Percentiles rank a stretch among this genome's conserved stretches.
phyloP scores from a whole-genome alignment of 2,329 filamentous ascomycete genomes.

The Fusarium pilosicola region DNA sequence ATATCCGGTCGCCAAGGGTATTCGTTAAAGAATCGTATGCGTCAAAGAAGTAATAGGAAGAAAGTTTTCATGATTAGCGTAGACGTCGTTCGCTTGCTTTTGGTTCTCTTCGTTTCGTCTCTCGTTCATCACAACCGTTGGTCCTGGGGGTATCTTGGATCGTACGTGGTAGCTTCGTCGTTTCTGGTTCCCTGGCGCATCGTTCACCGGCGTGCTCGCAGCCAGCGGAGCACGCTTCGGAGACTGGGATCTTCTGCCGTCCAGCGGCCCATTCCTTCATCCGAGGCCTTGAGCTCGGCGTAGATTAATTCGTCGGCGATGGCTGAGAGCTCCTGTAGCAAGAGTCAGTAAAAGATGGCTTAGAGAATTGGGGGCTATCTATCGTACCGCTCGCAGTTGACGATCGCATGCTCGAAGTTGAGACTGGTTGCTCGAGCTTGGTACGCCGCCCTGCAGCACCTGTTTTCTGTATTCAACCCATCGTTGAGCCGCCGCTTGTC shows the following conservation, averaged over 20 bases:
- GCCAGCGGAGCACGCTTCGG: conserved; percentile 67
- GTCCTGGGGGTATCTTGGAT: conserved; percentile 26
- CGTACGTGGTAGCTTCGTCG: conserved; percentile 20
- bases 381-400: conserved; percentile 65
- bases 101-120: conserved; percentile 25
- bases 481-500: conserved; percentile 67
- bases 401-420: conserved; percentile 65
- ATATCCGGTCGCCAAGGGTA: conserved; percentile 30
- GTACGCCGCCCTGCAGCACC: conserved; percentile 63
- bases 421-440: conserved; percentile 57
- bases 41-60: conserved; percentile 25
- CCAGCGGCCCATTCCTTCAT: conserved; percentile 68
- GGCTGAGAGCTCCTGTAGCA: conserved; percentile 60
- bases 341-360: not conserved
- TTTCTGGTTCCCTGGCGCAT: conserved; percentile 7
- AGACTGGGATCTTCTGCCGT: conserved; percentile 70
- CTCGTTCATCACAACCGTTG: conserved; percentile 25
- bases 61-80: conserved; percentile 26
- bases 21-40: conserved; percentile 41
- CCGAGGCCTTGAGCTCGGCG: conserved; percentile 62
- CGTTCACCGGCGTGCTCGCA: conserved; percentile 52
- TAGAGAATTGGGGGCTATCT: conserved; percentile 13
- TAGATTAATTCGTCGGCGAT: conserved; percentile 71
- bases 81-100: conserved; percentile 13
- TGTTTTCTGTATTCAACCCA: conserved; percentile 67